Conservation (phyloP, 495 filamentous ascomycete genomes). For the Evernia prunastri region DNA sequence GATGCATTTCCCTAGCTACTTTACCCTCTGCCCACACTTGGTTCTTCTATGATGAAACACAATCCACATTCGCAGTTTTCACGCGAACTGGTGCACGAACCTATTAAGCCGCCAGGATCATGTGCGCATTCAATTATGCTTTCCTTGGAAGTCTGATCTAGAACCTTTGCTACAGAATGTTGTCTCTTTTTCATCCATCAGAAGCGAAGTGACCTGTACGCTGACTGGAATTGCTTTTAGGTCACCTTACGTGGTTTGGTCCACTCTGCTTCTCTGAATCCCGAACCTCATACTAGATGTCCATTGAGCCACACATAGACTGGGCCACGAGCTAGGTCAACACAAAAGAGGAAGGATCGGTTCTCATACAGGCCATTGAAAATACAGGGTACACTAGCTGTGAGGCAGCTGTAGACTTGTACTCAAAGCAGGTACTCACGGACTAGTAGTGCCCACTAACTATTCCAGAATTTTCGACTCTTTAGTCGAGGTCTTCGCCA, state of each 20-base stretch:
- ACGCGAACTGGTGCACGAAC: conserved; percentile 42
- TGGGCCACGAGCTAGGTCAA: background rate
- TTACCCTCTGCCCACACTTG: conserved; percentile 5
- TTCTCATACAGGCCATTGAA: background rate
- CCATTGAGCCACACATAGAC: background rate
- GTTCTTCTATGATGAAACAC: conserved; percentile 39
- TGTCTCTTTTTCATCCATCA: background rate
- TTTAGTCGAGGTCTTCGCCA: background rate
- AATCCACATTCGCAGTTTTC: conserved; percentile 47
- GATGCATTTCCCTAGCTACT: background rate
- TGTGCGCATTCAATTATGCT: conserved; percentile 35
- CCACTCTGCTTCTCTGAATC: background rate
- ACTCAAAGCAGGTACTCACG: background rate
- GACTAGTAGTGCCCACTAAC: background rate
- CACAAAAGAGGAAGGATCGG: background rate
- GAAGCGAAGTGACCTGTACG: background rate
- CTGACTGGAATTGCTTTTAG: conserved; percentile 4
- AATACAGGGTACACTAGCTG: background rate
- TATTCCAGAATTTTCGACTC: background rate
- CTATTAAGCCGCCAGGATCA: conserved; percentile 37
- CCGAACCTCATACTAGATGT: background rate
- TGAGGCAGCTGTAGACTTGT: background rate
- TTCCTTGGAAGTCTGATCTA: conserved; percentile 45
- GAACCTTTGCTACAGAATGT: conserved; percentile 1
- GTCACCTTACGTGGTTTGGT: background rate